A percentile compares a stretch with the other conserved stretches of the same genome.
Evolutionary conservation across 139 green algal species (phyloP).

Genomic region (Dunaliella sp.): DNA sequence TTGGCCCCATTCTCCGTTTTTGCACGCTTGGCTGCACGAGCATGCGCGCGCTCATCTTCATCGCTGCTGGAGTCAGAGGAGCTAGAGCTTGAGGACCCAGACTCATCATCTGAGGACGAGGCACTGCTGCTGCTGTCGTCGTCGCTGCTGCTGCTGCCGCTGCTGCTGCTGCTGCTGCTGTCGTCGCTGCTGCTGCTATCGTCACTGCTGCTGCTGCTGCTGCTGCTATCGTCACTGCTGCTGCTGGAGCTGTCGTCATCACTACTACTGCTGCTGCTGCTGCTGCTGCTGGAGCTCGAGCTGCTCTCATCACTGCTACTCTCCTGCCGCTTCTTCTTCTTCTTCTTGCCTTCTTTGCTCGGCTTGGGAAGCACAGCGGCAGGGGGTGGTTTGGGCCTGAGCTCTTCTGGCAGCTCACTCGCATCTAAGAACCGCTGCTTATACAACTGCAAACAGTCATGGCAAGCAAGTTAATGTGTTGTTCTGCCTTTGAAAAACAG

Average conservation of each 20-base stretch:
- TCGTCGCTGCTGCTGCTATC: conserved; percentile 19
- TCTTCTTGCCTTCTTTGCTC: not conserved
- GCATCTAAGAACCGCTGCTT: conserved; percentile 47
- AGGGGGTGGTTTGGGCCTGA: conserved; percentile 13
- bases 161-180: conserved; percentile 25
- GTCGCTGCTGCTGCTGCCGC: conserved; percentile 18
- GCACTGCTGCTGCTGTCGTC: conserved; percentile 16
- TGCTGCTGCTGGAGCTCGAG: not conserved
- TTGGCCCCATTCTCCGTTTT: too few species aligned
- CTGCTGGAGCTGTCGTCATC: not conserved
- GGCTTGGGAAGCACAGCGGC: not conserved
- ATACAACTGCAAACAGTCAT: not conserved
- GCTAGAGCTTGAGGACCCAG: conserved; percentile 19
- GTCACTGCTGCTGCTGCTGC: conserved; percentile 14
- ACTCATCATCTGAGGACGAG: conserved; percentile 15
- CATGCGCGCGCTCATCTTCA: not conserved
- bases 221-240: not conserved
- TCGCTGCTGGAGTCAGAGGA: conserved; percentile 16
- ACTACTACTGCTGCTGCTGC: not conserved
- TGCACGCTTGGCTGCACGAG: not conserved
- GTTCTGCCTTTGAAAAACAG: too few species aligned
- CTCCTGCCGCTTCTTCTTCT: conserved; percentile 11
- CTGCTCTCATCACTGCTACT: not conserved
- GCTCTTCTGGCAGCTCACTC: conserved; percentile 50
- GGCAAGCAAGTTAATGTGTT: too few species aligned